phyloP scores from a whole-genome alignment of 169 alveolate species.

The Plasmodium cynomolgi region DNA sequence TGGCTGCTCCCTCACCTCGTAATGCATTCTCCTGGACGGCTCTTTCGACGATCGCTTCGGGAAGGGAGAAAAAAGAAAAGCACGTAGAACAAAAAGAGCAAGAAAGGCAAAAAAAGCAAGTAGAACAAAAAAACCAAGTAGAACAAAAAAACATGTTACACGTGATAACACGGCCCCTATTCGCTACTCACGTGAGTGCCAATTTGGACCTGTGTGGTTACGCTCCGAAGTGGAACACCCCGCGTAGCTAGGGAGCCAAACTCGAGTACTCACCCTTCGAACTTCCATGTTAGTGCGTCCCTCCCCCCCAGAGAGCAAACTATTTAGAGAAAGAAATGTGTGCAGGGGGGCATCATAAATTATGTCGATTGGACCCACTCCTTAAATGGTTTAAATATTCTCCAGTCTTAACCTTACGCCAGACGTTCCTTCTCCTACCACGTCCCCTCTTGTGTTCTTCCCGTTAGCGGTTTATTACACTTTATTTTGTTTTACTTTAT shows the following conservation, averaged over 20 bases:
- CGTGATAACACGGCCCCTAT: background rate
- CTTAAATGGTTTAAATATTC: background rate
- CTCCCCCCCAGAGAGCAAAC: background rate
- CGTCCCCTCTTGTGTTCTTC: background rate
- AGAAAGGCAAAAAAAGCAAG: background rate
- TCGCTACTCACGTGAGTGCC: background rate
- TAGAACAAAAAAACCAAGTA: background rate
- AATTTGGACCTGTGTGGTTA: background rate
- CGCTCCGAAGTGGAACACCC: background rate
- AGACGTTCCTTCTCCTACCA: background rate
- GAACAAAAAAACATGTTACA: background rate
- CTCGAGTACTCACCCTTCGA: background rate
- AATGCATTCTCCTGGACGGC: conserved; percentile 34
- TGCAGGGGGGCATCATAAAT: background rate
- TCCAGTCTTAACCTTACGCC: background rate
- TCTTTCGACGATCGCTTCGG: conserved; percentile 71
- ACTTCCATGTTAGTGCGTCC: background rate
- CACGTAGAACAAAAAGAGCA: background rate
- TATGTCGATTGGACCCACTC: background rate
- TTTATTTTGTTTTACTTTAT: background rate
- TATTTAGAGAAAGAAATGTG: background rate
- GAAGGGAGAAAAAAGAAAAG: conserved; percentile 14
- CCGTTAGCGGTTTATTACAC: background rate
- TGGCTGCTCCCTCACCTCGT: conserved; percentile 20
- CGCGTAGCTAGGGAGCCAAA: background rate